These are phyloP conservation scores for Aspergillus brasiliensis DNA, from an alignment of 2,329 filamentous ascomycete species.

Conservation along the genomic window DNA sequence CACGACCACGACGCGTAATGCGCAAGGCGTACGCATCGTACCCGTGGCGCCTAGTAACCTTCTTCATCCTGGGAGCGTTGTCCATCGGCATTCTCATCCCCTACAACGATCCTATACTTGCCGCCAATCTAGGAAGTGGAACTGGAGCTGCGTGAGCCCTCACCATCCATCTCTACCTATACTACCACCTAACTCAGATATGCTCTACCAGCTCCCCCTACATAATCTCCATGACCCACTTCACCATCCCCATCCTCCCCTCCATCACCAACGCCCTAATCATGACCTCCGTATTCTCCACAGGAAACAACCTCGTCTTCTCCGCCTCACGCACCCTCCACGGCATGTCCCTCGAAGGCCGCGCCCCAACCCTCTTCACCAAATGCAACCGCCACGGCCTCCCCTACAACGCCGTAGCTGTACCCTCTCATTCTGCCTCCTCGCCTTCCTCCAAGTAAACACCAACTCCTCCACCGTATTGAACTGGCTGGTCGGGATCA, in stretches of 20 bases:
- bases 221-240: conserved; percentile 64
- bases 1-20: conserved; percentile 68
- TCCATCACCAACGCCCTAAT: conserved; percentile 71
- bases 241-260: conserved; percentile 62
- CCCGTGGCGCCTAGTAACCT: conserved; percentile 72
- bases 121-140: conserved; percentile 49
- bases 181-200: background rate
- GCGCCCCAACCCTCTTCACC: conserved; percentile 52
- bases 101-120: conserved; percentile 63
- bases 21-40: conserved; percentile 72
- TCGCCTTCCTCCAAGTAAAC: conserved; percentile 72
- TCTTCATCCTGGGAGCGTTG: conserved; percentile 71
- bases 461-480: conserved; percentile 65
- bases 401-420: conserved; percentile 67
- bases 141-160: conserved; percentile 58
- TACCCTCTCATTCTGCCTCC: conserved; percentile 67
- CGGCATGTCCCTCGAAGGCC: conserved; percentile 64
- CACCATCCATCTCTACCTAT: background rate
- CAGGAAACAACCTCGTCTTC: conserved; percentile 66
- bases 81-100: conserved; percentile 69
- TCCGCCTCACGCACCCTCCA: conserved; percentile 66
- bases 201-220: conserved; percentile 57
- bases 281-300: conserved; percentile 65
- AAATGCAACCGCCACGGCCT: conserved; percentile 64
- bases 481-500: conserved; percentile 37